A percentile compares a stretch with the other conserved stretches of the same genome.
Conservation (phyloP, 2,329 filamentous ascomycete species). For the Ascochyta lentis region DNA sequence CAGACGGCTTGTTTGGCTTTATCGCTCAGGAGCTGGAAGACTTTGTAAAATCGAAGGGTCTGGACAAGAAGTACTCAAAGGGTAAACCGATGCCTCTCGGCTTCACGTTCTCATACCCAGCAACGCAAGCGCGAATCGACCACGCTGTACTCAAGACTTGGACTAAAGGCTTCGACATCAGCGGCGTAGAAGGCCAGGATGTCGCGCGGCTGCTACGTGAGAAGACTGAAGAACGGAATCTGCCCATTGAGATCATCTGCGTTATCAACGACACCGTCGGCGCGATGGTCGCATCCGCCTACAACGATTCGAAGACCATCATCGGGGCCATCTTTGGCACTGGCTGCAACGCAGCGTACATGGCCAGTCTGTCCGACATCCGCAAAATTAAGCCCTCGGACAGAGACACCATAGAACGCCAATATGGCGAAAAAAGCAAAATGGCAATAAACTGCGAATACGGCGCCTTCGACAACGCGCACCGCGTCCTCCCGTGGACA, state of each 20-base stretch:
- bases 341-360: slow-evolving; percentile 92
- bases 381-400: slow-evolving; percentile 67
- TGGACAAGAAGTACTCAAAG: slow-evolving; percentile 64
- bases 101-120: slow-evolving; percentile 96
- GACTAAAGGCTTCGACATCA: slow-evolving; percentile 97
- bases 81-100: slow-evolving; percentile 77
- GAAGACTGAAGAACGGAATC: slow-evolving; percentile 73
- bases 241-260: slow-evolving; percentile 83
- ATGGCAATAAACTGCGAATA: slow-evolving; percentile 99
- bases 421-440: slow-evolving; percentile 7
- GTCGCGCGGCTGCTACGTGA: slow-evolving; percentile 87
- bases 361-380: slow-evolving; percentile 82
- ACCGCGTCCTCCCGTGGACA: slow-evolving; percentile 83
- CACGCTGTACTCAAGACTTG: slow-evolving; percentile 91
- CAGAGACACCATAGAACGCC: slow-evolving; percentile 1
- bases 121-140: slow-evolving; percentile 91
- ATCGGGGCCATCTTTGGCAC: slow-evolving; percentile 95
- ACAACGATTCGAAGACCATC: slow-evolving; percentile 83
- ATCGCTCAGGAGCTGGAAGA: slow-evolving; percentile 91
- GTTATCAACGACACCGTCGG: slow-evolving; percentile 94
- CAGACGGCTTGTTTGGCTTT: slow-evolving; percentile 92
- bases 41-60: slow-evolving; percentile 86
- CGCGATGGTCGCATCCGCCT: slow-evolving; percentile 87
- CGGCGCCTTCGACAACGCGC: slow-evolving; percentile 95
- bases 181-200: slow-evolving; percentile 87